Base-by-base conservation (phyloP, 305 asterid genomes). In the Solanum aculeatissimum region DNA sequence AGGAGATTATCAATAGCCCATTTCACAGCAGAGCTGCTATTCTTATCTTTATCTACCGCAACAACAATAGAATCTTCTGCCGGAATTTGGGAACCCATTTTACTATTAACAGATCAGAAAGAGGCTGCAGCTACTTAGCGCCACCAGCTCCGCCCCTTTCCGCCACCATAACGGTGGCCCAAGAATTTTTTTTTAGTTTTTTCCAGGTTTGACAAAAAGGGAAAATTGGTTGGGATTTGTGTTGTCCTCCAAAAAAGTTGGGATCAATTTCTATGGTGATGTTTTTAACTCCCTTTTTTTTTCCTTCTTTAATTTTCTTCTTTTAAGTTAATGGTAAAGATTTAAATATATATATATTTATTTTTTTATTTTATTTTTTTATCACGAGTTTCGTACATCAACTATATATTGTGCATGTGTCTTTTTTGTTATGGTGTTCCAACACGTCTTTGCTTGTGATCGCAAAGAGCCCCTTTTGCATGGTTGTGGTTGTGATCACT, bases 1-100 rank as follows among this genome's bases (percentile, higher is more conserved):
- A 89, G 82, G 77, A 95, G 90, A 87, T 92, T 84, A 2, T 93
- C 95, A 15, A 94, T 83, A 12, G 97, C 93, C 98, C 97, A 94
- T 91, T 83, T 85, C 55, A 93, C 93, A 21, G 94, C 93, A 6
- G 83, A 51, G 3, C 88, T 32, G 88, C 95, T 93, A 49, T 87
- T 82, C 85, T 90, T 95, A 89, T 92, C 94, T 87, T 86, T 93
- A 83, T 87, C 95, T 63, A 95, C 75, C 15, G 96, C 98, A 54
- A 94, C 98, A 16, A 85, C 93, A 13, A 90, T 87, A 55, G 88
- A 83, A 45, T 85, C 86, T 53, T 83, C 89, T 18, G 77, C 84
- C 19, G 49, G 85, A 47, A 86, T 65, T 51, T 82, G 85, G 43
- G 83, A 66, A 21, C 42, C 72, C 92, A 88, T 88, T 79, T 77